Evolutionary conservation across 331 rosid genomes (phyloP).

Genomic region (Arachis monticola): DNA sequence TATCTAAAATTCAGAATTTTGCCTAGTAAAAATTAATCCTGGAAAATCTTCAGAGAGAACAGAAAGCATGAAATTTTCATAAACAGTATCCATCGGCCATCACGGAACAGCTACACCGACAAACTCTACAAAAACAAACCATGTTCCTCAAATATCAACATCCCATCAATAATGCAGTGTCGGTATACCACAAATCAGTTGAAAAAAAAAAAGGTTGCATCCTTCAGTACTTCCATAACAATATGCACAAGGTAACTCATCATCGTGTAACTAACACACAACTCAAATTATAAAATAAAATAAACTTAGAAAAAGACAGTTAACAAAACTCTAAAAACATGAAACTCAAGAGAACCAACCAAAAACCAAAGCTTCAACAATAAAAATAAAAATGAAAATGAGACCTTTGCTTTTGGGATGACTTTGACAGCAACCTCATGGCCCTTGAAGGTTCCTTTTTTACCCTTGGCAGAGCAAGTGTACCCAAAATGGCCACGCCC

Average conservation of each 20-base stretch:
- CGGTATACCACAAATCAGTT: background rate
- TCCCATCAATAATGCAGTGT: constrained; percentile 8
- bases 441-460: constrained; percentile 77
- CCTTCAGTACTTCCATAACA: background rate
- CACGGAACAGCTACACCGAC: background rate
- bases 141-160: constrained; percentile 30
- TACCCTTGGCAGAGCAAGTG: constrained; percentile 82
- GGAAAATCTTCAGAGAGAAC: background rate
- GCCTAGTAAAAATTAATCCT: constrained; percentile 5
- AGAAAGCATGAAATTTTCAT: constrained; percentile 32
- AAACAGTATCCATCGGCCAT: constrained; percentile 10
- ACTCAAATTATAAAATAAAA: background rate
- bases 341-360: background rate
- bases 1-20: background rate
- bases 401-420: constrained; percentile 93
- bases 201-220: background rate
- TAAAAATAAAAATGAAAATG: constrained; percentile 1
- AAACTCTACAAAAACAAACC: background rate
- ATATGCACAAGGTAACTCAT: background rate
- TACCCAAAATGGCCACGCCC: constrained; percentile 98
- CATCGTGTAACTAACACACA: background rate
- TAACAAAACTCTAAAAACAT: background rate
- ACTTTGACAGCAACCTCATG: constrained; percentile 90
- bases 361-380: background rate
- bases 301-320: background rate